Evolutionary conservation across 1,284 basidiomycete genomes (phyloP).

Genomic region (Sanghuangporus sanghuang): DNA sequence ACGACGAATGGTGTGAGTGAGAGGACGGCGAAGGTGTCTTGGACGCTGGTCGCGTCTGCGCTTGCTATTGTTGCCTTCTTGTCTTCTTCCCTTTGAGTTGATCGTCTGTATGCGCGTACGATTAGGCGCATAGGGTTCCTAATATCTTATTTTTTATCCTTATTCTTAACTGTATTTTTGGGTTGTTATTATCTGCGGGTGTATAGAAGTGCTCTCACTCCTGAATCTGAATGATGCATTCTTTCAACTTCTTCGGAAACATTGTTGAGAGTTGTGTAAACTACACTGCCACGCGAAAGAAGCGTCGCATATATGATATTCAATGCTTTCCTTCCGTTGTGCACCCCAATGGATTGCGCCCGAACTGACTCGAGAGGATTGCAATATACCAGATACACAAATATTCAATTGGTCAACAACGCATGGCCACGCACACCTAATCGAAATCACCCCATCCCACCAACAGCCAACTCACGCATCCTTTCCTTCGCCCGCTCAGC

Average conservation of each 20-base stretch:
- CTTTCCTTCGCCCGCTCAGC: conserved; percentile 67
- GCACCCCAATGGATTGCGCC: too few species aligned
- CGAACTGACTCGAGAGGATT: neutral
- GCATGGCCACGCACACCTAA: neutral
- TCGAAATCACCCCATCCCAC: neutral
- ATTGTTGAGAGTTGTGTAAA: too few species aligned
- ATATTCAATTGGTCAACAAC: neutral
- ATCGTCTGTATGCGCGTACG: neutral
- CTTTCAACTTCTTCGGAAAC: too few species aligned
- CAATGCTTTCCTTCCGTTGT: too few species aligned
- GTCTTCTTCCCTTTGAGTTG: neutral
- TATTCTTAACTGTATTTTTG: neutral
- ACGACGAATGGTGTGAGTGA: neutral
- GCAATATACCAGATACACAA: neutral
- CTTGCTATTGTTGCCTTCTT: neutral
- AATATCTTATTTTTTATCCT: neutral
- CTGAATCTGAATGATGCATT: too few species aligned
- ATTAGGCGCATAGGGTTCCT: neutral
- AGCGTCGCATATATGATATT: too few species aligned
- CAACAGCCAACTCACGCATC: neutral
- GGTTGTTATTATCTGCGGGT: neutral
- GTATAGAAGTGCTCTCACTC: neutral
- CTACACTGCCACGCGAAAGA: too few species aligned
- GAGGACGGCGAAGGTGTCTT: neutral
- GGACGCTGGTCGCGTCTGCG: neutral